Evolutionary conservation across 1,284 basidiomycete genomes (phyloP).

Genomic region (Amylostereum chailletii): DNA sequence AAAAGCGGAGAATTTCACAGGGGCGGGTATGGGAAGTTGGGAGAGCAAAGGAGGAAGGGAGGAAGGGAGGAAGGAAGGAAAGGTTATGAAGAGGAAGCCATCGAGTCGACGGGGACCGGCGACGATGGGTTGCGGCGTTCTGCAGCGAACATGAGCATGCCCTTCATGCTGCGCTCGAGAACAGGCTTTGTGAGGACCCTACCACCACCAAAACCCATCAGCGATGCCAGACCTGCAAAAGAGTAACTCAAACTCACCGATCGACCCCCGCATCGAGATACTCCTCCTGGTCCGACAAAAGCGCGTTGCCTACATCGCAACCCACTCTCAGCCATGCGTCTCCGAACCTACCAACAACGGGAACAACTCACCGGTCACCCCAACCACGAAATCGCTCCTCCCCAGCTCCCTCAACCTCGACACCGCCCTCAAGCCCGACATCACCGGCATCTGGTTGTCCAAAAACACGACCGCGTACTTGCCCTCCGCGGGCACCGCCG

Average conservation of each 20-base stretch:
- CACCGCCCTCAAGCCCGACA: constrained; percentile 72
- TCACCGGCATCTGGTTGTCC: constrained; percentile 84
- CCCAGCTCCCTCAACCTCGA: constrained; percentile 58
- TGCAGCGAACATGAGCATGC: constrained; percentile 44
- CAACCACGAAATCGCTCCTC: constrained; percentile 69
- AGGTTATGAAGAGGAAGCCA: too few species aligned
- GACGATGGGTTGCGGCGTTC: constrained; percentile 25
- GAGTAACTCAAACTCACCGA: constrained; percentile 36
- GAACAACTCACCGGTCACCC: constrained; percentile 52
- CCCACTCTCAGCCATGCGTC: constrained; percentile 5
- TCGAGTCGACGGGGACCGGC: too few species aligned
- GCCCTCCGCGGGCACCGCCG: constrained; percentile 13
- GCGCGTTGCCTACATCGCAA: constrained; percentile 43
- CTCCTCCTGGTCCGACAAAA: constrained; percentile 62
- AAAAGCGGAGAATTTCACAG: too few species aligned
- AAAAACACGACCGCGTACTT: constrained; percentile 71
- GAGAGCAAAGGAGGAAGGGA: too few species aligned
- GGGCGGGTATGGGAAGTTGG: too few species aligned
- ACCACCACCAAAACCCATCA: constrained; percentile 18
- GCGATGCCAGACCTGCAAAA: background rate
- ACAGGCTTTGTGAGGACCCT: constrained; percentile 61
- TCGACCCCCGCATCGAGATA: constrained; percentile 75
- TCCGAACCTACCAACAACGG: constrained; percentile 21
- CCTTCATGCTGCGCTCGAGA: constrained; percentile 46
- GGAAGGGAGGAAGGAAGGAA: too few species aligned